phyloP scores from a whole-genome alignment of 2,329 filamentous ascomycete species.

The Neopestalotiopsis sp. region DNA sequence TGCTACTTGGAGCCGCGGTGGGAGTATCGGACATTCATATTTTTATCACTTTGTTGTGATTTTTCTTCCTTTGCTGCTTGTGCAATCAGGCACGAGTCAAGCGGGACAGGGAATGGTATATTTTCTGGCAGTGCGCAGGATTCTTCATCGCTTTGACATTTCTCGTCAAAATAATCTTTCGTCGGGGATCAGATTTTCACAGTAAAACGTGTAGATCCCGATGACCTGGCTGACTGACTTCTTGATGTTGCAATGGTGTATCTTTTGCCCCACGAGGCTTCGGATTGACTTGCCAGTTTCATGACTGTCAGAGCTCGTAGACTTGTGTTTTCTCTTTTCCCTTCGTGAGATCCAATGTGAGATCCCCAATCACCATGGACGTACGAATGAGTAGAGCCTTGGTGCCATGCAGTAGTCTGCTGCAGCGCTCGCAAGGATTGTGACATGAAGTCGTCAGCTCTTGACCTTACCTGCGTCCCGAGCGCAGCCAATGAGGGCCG shows the following conservation, averaged over 20 bases:
- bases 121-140: not conserved
- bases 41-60: slow-evolving; percentile 14
- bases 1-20: slow-evolving; percentile 37
- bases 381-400: not conserved
- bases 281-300: slow-evolving; percentile 4
- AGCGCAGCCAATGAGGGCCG: not conserved
- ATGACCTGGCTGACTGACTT: not conserved
- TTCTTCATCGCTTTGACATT: not conserved
- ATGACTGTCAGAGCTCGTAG: slow-evolving; percentile 8
- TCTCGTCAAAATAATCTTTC: not conserved
- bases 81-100: not conserved
- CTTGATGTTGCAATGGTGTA: not conserved
- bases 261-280: not conserved
- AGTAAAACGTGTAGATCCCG: not conserved
- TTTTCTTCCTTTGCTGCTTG: not conserved
- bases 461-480: not conserved
- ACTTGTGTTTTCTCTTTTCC: not conserved
- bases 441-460: slow-evolving; percentile 14
- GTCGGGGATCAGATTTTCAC: not conserved
- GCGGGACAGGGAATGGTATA: not conserved
- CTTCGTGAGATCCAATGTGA: slow-evolving; percentile 6
- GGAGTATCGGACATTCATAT: slow-evolving; percentile 67
- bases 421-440: slow-evolving; percentile 15
- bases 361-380: not conserved
- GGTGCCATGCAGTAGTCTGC: not conserved